Conservation (phyloP, 169 alveolate genomes). For the Plasmodium reichenowi region DNA sequence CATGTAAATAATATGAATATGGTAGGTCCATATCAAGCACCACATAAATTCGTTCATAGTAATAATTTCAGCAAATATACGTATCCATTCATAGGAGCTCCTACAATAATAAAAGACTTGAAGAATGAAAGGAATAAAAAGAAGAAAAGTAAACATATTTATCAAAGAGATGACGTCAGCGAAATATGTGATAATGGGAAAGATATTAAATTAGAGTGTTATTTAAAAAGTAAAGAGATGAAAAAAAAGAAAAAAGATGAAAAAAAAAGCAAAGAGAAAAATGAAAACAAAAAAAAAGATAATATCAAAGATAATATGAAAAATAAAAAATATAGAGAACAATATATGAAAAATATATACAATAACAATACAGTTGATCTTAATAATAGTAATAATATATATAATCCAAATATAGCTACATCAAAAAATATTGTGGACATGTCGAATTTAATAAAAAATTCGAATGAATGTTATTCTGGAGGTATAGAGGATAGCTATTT, state of each 20-base stretch:
- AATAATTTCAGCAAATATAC: not conserved
- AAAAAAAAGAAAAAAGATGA: not conserved
- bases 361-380: constrained; percentile 6
- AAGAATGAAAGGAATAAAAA: not conserved
- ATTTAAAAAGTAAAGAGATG: constrained; percentile 2
- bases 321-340: not conserved
- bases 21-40: not conserved
- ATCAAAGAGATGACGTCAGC: constrained; percentile 20
- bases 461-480: constrained; percentile 18
- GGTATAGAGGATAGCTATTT: constrained; percentile 12
- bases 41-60: not conserved
- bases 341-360: not conserved
- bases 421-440: not conserved
- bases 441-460: constrained; percentile 9
- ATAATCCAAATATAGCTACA: not conserved
- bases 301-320: not conserved
- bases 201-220: not conserved
- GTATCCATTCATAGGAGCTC: not conserved
- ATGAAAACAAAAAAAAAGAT: not conserved
- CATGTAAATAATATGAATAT: not conserved
- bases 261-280: not conserved
- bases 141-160: not conserved
- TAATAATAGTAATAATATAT: constrained; percentile 1
- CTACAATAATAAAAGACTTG: not conserved
- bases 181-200: constrained; percentile 24